These are phyloP conservation scores for Eucalyptus polyanthemos DNA, from an alignment of 345 rosid genomes.

Conservation along the genomic window DNA sequence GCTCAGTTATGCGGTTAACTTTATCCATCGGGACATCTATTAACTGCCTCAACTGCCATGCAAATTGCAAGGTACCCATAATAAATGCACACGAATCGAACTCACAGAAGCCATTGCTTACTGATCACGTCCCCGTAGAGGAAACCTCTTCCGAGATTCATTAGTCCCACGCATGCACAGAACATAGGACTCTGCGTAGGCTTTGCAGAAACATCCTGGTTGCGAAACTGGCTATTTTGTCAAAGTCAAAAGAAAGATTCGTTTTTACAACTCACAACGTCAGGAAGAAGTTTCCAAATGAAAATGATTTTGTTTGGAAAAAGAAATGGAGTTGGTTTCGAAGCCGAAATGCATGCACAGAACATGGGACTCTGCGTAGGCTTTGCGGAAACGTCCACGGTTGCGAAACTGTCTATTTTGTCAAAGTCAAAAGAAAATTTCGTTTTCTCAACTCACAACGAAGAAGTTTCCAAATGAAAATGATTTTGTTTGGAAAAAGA, in stretches of 20 bases:
- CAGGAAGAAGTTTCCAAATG: neutral
- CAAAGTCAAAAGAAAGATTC: neutral
- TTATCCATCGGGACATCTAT: neutral
- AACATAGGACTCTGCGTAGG: neutral
- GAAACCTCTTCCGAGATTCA: neutral
- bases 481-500: neutral
- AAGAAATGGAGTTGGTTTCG: no score
- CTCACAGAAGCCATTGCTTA: neutral
- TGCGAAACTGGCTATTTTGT: neutral
- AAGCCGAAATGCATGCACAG: no score
- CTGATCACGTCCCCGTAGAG: no score
- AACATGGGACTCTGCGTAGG: neutral
- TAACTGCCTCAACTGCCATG: neutral
- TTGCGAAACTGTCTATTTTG: neutral
- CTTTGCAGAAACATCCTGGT: neutral
- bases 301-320: neutral
- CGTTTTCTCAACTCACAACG: neutral
- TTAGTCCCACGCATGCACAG: neutral
- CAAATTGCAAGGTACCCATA: neutral
- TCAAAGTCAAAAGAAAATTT: neutral
- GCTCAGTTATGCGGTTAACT: neutral
- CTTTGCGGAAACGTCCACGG: neutral
- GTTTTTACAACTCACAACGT: neutral
- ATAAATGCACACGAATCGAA: neutral
- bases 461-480: neutral